These are phyloP conservation scores for Ichthyophthirius multifiliis DNA, from an alignment of 169 alveolate genomes.

Conservation along the genomic window DNA sequence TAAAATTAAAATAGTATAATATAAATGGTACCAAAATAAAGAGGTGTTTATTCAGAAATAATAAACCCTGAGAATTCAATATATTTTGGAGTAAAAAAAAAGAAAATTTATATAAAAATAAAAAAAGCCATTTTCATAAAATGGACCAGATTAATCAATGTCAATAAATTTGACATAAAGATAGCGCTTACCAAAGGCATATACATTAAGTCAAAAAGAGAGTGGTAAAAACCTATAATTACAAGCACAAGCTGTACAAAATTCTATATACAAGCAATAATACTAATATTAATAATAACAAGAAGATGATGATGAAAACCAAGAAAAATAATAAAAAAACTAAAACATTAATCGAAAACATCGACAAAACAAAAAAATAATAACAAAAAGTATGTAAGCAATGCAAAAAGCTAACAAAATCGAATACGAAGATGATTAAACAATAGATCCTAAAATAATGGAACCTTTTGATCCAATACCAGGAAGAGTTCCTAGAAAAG, in stretches of 20 bases:
- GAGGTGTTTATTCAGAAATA: conserved; percentile 80
- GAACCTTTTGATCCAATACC: conserved; percentile 90
- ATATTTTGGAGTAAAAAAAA: conserved; percentile 38
- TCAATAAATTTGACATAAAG: background rate
- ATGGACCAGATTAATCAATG: background rate
- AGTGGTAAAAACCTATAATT: background rate
- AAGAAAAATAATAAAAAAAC: background rate
- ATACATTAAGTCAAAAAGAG: background rate
- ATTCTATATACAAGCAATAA: background rate
- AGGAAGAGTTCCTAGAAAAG: conserved; percentile 91
- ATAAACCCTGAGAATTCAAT: conserved; percentile 68
- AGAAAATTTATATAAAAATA: background rate
- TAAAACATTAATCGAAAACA: background rate
- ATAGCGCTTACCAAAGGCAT: conserved; percentile 2
- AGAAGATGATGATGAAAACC: background rate
- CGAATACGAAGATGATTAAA: conserved; percentile 66
- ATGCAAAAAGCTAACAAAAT: background rate
- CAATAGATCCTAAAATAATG: conserved; percentile 86
- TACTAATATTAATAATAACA: background rate
- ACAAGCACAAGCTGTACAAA: background rate
- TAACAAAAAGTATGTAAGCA: background rate
- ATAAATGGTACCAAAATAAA: conserved; percentile 39
- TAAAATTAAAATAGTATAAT: conserved; percentile 3
- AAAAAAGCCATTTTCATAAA: background rate
- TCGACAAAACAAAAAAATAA: background rate